Conservation (phyloP, 176 grass and related monocot genomes). For the Aegilops tauschii region DNA sequence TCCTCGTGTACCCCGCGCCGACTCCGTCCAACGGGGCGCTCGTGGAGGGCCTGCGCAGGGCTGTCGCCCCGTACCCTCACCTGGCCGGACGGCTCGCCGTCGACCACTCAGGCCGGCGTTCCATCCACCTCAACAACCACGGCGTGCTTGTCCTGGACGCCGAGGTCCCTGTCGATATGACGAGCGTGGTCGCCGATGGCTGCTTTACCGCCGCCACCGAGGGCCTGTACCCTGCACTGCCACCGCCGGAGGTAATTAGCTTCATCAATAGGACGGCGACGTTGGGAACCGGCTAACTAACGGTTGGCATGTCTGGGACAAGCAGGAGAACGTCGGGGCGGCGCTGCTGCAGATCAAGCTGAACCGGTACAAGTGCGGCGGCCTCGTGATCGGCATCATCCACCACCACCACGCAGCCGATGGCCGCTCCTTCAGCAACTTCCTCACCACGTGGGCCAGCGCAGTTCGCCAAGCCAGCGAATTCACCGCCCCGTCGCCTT, state of each 20-base stretch:
- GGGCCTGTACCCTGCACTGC: not conserved
- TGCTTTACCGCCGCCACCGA: not conserved
- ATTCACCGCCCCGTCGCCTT: not conserved
- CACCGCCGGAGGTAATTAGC: not conserved
- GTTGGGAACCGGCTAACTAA: not conserved
- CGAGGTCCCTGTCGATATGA: not conserved
- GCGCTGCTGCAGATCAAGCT: not conserved
- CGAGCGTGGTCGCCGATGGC: not conserved
- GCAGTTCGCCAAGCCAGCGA: not conserved
- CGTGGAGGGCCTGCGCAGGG: not conserved
- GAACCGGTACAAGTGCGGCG: not conserved
- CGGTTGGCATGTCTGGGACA: not conserved
- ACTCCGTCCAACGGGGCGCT: not conserved
- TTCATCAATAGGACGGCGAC: not conserved
- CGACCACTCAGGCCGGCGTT: not conserved
- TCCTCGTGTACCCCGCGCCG: not conserved
- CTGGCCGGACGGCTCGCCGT: not conserved
- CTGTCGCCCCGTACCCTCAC: not conserved
- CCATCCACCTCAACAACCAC: not conserved
- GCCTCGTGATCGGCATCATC: not conserved
- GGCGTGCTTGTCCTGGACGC: not conserved
- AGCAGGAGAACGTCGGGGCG: not conserved
- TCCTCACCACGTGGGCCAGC: not conserved
- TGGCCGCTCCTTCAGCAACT: not conserved
- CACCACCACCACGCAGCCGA: not conserved